Conservation (phyloP, 2,329 filamentous ascomycete genomes). For the Colletotrichum sp. region DNA sequence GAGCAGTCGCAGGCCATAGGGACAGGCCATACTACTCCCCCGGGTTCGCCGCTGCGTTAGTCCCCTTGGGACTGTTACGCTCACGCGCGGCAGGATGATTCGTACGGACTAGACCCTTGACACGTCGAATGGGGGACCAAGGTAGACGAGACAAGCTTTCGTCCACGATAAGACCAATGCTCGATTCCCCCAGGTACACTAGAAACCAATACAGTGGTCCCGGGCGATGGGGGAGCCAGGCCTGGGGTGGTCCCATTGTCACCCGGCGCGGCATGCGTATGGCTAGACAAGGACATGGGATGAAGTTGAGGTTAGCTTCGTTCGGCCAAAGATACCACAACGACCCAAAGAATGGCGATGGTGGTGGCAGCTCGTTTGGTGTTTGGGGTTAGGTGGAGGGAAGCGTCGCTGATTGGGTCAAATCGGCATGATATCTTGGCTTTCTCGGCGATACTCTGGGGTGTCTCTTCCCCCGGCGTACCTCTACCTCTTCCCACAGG, state of each 20-base stretch:
- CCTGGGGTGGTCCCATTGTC: background rate
- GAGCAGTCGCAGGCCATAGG: background rate
- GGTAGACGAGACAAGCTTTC: constrained; percentile 10
- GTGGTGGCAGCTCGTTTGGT: background rate
- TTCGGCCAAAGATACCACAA: background rate
- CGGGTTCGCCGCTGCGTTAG: background rate
- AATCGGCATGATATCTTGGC: constrained; percentile 9
- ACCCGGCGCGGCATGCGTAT: constrained; percentile 1
- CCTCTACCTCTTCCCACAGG: background rate
- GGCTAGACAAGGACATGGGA: background rate
- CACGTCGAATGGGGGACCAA: background rate
- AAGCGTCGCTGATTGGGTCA: background rate
- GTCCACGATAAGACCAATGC: background rate
- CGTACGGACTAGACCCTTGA: background rate
- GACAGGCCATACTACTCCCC: background rate
- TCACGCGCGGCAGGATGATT: background rate
- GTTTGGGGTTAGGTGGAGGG: background rate
- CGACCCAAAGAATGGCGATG: background rate
- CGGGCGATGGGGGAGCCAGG: background rate
- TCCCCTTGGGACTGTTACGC: background rate
- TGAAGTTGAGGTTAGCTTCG: background rate
- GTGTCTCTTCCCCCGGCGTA: background rate
- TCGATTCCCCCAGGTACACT: background rate
- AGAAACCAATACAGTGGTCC: background rate
- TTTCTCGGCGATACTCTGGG: constrained; percentile 5